phyloP scores from a whole-genome alignment of 768 basidiomycete species.

The Tylopilus subfusipes region DNA sequence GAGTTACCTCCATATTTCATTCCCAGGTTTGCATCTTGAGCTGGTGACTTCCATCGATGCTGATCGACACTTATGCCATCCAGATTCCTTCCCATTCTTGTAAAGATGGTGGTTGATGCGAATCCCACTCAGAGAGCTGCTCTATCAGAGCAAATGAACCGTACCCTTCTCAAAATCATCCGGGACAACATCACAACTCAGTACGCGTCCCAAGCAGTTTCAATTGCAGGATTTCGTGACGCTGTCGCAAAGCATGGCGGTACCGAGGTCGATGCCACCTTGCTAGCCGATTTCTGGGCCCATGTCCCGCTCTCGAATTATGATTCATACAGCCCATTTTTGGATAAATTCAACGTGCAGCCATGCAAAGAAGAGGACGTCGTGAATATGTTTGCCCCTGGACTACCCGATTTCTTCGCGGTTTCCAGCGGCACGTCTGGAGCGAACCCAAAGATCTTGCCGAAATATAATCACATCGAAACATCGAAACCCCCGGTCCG shows the following conservation, averaged over 20 bases:
- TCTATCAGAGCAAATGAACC: background rate
- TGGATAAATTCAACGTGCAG: conserved; percentile 7
- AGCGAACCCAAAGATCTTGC: conserved; percentile 3
- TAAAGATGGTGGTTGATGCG: background rate
- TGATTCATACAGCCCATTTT: conserved; percentile 15
- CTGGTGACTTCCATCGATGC: no score
- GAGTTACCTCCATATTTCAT: background rate
- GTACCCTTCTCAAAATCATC: background rate
- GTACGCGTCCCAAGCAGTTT: background rate
- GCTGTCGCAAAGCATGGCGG: background rate
- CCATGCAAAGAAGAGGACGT: conserved; percentile 22
- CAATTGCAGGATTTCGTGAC: conserved; percentile 9
- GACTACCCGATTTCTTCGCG: conserved; percentile 11
- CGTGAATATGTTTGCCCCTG: conserved; percentile 18
- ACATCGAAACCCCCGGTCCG: background rate
- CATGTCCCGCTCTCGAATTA: conserved; percentile 11
- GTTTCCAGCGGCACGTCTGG: conserved; percentile 18
- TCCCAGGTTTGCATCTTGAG: background rate
- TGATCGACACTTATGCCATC: background rate
- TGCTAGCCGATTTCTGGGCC: conserved; percentile 6
- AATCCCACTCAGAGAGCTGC: background rate
- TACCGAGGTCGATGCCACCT: background rate
- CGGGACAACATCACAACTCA: conserved; percentile 11
- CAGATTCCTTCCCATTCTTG: background rate
- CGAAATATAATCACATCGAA: conserved; percentile 8